These are phyloP conservation scores for Cordyceps farinosa DNA, from an alignment of 2,329 filamentous ascomycete species.

Conservation along the genomic window DNA sequence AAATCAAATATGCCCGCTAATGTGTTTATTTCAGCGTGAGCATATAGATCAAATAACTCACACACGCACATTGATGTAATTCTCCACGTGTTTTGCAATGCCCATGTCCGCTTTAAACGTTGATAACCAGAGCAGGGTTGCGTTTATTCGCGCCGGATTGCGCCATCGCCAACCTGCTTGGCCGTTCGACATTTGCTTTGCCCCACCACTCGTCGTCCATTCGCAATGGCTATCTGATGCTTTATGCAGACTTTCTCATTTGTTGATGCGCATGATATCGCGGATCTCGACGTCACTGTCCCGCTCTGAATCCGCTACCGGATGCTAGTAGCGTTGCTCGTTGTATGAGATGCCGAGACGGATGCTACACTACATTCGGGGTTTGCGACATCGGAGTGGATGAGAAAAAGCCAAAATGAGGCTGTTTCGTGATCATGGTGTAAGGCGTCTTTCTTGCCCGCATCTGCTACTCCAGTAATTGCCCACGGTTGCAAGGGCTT, in stretches of 20 bases:
- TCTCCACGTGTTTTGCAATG: neutral
- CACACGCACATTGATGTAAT: neutral
- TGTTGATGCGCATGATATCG: neutral
- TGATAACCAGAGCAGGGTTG: neutral
- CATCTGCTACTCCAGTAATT: too few relatives aligned
- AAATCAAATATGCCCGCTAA: too few relatives aligned
- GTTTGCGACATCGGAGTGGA: too few relatives aligned
- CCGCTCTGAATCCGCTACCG: too few relatives aligned
- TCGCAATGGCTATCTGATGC: neutral
- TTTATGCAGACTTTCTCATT: neutral
- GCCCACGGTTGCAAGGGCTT: too few relatives aligned
- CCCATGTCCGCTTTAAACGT: neutral
- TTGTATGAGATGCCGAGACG: too few relatives aligned
- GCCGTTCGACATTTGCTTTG: neutral
- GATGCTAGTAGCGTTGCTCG: too few relatives aligned
- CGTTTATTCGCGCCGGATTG: slow-evolving; percentile 12
- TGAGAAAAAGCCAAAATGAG: too few relatives aligned
- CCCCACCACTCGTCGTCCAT: neutral
- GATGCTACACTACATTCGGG: too few relatives aligned
- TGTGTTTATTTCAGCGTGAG: too few relatives aligned
- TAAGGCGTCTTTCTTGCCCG: too few relatives aligned
- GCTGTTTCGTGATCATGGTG: too few relatives aligned
- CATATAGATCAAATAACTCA: neutral
- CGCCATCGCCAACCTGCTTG: neutral
- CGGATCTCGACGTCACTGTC: neutral